These are phyloP conservation scores for Chamaecyparis obtusa DNA, from an alignment of 75 land plant species.

Conservation along the genomic window DNA sequence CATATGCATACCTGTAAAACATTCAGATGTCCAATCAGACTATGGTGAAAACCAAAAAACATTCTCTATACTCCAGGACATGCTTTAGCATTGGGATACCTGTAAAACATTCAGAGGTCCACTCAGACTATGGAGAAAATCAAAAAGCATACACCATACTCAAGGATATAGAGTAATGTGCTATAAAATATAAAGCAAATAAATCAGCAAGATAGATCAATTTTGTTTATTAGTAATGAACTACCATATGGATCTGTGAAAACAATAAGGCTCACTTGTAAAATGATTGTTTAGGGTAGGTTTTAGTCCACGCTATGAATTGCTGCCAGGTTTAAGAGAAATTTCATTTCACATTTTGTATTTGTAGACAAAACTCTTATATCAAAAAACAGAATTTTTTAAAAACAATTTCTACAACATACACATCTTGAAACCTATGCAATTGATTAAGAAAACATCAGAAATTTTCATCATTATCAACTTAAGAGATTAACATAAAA, in stretches of 20 bases:
- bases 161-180: neutral
- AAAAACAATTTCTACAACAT: too few species aligned
- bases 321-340: neutral
- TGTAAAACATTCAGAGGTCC: conserved; percentile 16
- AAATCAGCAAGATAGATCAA: neutral
- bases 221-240: neutral
- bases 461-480: neutral
- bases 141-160: neutral
- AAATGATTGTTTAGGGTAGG: neutral
- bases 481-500: neutral
- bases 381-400: too few species aligned
- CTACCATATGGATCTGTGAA: too few species aligned
- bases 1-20: conserved; percentile 65
- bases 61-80: neutral
- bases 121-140: neutral
- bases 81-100: conserved; percentile 57
- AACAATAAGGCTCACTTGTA: neutral
- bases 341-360: neutral
- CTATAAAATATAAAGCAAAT: neutral
- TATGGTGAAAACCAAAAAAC: neutral
- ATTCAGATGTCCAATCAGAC: neutral
- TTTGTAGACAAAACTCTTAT: neutral
- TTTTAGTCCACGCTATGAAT: neutral
- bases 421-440: neutral
- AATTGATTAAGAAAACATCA: neutral